Conservation (phyloP, 2,329 filamentous ascomycete species). For the Cladophialophora carrionii region DNA sequence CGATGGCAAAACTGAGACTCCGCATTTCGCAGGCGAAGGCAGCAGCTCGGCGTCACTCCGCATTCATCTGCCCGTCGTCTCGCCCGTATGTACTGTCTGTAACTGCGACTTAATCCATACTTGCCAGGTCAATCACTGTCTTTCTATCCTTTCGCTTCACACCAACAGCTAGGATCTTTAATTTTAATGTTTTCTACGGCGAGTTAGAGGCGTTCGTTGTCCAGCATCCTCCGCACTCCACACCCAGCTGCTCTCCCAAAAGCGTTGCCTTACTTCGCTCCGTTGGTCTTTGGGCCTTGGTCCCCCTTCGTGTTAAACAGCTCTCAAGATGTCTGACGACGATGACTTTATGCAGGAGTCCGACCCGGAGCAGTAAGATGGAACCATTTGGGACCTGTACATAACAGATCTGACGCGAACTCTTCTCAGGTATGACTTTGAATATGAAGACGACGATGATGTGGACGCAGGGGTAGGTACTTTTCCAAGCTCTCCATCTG, state of each 20-base stretch:
- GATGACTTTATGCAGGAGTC: slow-evolving; percentile 95
- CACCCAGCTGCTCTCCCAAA: no score
- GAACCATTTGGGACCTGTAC: neutral
- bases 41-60: slow-evolving; percentile 2
- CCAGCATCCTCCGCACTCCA: neutral
- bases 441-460: slow-evolving; percentile 22
- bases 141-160: neutral
- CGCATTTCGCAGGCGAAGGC: slow-evolving; percentile 19
- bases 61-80: neutral
- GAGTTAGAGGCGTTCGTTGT: neutral
- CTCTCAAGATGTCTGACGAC: slow-evolving; percentile 71
- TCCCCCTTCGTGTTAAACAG: neutral
- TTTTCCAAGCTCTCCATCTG: neutral
- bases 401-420: neutral
- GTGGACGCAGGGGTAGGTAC: slow-evolving; percentile 10
- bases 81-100: no score
- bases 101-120: neutral
- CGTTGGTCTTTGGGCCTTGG: neutral
- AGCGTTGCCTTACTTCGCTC: neutral
- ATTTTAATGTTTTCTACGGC: neutral
- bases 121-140: neutral
- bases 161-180: neutral
- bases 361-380: slow-evolving; percentile 73
- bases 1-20: slow-evolving; percentile 3
- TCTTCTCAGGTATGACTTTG: slow-evolving; percentile 13